phyloP scores from a whole-genome alignment of 495 filamentous ascomycete genomes.

The Daldinia concentrica region DNA sequence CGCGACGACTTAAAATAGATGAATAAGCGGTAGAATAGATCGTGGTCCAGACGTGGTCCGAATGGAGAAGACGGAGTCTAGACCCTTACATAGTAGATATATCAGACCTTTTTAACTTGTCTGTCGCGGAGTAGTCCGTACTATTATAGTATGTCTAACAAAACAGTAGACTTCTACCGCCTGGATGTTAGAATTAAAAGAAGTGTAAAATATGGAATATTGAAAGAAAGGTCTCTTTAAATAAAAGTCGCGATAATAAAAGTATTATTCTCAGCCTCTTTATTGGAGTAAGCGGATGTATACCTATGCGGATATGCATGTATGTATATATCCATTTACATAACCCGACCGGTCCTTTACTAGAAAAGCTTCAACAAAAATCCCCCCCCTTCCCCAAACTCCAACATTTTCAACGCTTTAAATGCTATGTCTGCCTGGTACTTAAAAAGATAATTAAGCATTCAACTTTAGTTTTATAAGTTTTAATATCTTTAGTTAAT shows the following conservation, averaged over 20 bases:
- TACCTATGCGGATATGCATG: not conserved
- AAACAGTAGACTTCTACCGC: not conserved
- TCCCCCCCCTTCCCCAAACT: too few species aligned
- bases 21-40: conserved; percentile 20
- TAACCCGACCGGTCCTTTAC: not conserved
- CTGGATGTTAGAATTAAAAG: not conserved
- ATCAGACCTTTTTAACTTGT: not conserved
- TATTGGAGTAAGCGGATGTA: not conserved
- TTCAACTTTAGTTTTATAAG: not conserved
- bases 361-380: too few species aligned
- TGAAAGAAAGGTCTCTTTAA: not conserved
- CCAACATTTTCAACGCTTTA: not conserved
- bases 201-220: not conserved
- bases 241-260: not conserved
- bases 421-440: not conserved
- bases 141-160: not conserved
- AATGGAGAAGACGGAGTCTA: conserved; percentile 5
- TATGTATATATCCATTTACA: not conserved
- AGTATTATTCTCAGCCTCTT: too few species aligned
- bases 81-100: not conserved
- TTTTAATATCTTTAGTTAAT: not conserved
- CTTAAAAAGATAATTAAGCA: not conserved
- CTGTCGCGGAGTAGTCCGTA: not conserved
- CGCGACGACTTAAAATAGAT: conserved; percentile 5
- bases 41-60: conserved; percentile 18